Conservation (phyloP, 331 rosid species). For the Acacia pycnantha region DNA sequence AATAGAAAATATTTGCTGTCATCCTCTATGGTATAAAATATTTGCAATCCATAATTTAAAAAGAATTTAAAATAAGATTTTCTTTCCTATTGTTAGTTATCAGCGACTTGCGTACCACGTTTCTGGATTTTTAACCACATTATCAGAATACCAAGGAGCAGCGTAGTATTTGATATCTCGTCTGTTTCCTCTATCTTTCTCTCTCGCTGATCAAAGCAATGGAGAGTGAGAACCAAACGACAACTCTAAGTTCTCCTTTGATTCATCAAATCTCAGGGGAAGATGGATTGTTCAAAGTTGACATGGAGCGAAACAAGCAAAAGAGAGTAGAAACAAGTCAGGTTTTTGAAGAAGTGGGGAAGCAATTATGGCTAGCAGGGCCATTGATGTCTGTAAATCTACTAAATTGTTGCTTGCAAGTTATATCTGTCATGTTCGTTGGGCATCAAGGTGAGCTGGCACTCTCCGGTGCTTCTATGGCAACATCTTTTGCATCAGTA, state of each 20-base stretch:
- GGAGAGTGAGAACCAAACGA: conserved; percentile 38
- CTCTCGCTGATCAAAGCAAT: conserved; percentile 21
- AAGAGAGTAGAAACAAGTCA: neutral
- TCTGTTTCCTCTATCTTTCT: neutral
- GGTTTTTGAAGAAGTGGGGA: conserved; percentile 45
- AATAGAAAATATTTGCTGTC: neutral
- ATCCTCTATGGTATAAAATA: neutral
- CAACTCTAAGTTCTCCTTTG: conserved; percentile 37
- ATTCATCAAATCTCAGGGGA: conserved; percentile 37
- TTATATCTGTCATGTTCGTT: conserved; percentile 59
- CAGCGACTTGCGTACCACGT: neutral
- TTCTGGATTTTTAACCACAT: neutral
- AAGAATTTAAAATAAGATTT: neutral
- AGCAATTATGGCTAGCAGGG: conserved; percentile 74
- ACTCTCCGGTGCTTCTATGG: conserved; percentile 62
- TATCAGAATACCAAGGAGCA: neutral
- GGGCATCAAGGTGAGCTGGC: conserved; percentile 65
- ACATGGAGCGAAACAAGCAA: neutral
- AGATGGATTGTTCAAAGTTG: conserved; percentile 10
- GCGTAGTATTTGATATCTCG: neutral
- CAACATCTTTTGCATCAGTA: conserved; percentile 56
- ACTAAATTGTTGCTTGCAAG: conserved; percentile 41
- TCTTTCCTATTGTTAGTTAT: neutral
- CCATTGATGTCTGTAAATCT: conserved; percentile 47
- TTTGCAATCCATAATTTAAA: neutral